Evolutionary conservation across 2,329 filamentous ascomycete genomes (phyloP).

Genomic region (Hortaea werneckii): DNA sequence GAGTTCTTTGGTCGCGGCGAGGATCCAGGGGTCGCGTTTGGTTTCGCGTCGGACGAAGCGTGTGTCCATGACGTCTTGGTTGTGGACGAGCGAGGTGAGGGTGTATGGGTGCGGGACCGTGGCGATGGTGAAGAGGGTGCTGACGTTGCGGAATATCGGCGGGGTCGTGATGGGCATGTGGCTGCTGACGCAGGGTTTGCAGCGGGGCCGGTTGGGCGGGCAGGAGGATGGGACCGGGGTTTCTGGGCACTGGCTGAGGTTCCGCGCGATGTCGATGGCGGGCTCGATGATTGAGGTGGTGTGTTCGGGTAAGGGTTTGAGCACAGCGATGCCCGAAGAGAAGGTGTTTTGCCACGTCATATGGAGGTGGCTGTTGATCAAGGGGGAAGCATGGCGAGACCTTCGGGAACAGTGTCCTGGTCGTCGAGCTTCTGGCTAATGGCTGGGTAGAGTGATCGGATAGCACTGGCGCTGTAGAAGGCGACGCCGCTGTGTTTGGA

Average conservation of each 20-base stretch:
- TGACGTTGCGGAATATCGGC: slow-evolving; percentile 59
- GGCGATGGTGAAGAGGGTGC: slow-evolving; percentile 67
- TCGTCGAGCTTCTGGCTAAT: slow-evolving; percentile 53
- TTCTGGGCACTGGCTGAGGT: slow-evolving; percentile 64
- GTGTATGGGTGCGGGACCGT: slow-evolving; percentile 90
- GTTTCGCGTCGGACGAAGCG: slow-evolving; percentile 47
- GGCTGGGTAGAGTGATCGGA: slow-evolving; percentile 57
- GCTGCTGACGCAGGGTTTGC: slow-evolving; percentile 59
- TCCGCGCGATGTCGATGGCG: slow-evolving; percentile 61
- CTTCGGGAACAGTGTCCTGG: slow-evolving; percentile 42
- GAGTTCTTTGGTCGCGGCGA: slow-evolving; percentile 57
- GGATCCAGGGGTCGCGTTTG: slow-evolving; percentile 69
- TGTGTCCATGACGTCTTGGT: slow-evolving; percentile 28
- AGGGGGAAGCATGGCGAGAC: slow-evolving; percentile 56
- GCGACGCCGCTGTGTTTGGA: slow-evolving; percentile 58
- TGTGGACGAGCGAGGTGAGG: slow-evolving; percentile 55
- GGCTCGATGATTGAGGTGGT: slow-evolving; percentile 63
- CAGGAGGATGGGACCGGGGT: slow-evolving; percentile 67
- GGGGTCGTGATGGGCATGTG: slow-evolving; percentile 59
- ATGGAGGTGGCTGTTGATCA: slow-evolving; percentile 81
- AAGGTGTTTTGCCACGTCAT: slow-evolving; percentile 74
- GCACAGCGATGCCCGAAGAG: slow-evolving; percentile 62
- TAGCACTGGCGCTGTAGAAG: slow-evolving; percentile 57
- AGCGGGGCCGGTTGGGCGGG: slow-evolving; percentile 68
- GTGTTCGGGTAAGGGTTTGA: slow-evolving; percentile 68